Conservation (phyloP, 2,329 filamentous ascomycete species). For the Penicillium sclerotiorum region DNA sequence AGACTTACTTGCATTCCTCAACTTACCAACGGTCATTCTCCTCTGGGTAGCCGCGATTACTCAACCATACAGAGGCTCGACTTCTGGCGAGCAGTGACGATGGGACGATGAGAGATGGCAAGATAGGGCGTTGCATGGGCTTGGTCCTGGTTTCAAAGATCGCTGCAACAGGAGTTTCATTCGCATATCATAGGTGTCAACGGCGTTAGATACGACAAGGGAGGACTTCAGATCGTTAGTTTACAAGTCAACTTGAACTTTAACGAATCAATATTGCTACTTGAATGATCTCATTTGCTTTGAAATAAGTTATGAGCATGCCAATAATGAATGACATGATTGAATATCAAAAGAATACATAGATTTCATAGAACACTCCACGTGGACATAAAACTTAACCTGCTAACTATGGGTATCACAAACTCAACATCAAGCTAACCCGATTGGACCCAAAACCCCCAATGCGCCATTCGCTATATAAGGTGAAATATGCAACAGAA, state of each 20-base stretch:
- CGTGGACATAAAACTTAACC: not conserved
- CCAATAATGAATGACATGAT: too few species aligned
- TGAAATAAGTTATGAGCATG: too few species aligned
- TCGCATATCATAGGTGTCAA: too few species aligned
- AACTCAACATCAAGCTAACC: conserved; percentile 6
- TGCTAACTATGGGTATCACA: conserved; percentile 20
- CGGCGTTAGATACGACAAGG: too few species aligned
- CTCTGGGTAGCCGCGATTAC: conserved; percentile 6
- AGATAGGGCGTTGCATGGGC: not conserved
- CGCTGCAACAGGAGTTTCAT: too few species aligned
- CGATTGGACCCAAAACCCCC: not conserved
- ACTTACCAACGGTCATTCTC: conserved; percentile 15
- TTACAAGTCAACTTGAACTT: too few species aligned
- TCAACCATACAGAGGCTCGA: not conserved
- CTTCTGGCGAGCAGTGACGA: not conserved
- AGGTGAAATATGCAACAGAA: not conserved
- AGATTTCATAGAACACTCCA: not conserved
- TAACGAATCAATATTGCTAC: too few species aligned
- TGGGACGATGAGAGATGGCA: not conserved
- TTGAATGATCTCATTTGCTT: too few species aligned
- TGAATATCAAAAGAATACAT: not conserved
- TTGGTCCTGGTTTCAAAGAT: not conserved
- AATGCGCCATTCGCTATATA: conserved; percentile 8
- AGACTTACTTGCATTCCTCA: conserved; percentile 18
- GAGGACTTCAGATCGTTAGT: too few species aligned